Evolutionary conservation across 2,329 filamentous ascomycete species (phyloP).

Genomic region (Ophiostoma sp.): DNA sequence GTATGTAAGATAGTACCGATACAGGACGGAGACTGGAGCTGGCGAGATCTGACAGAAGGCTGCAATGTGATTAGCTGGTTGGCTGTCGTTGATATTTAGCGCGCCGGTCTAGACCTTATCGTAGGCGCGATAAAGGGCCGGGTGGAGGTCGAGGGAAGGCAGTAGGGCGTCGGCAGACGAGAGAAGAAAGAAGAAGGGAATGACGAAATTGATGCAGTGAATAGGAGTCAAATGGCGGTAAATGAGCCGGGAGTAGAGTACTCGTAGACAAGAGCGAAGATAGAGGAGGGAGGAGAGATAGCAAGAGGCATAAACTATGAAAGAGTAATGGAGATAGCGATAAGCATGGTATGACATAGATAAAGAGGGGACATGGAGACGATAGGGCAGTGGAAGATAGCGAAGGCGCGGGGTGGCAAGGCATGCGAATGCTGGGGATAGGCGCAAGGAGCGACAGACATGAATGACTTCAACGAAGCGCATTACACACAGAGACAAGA

Average conservation of each 20-base stretch:
- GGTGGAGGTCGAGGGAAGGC: not conserved
- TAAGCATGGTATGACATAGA: constrained; percentile 10
- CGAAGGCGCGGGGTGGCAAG: constrained; percentile 6
- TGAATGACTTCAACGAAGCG: no score
- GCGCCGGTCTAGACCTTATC: constrained; percentile 14
- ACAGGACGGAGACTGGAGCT: not conserved
- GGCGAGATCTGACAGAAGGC: constrained; percentile 12
- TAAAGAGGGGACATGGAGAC: not conserved
- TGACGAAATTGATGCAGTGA: not conserved
- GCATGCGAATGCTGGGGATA: not conserved
- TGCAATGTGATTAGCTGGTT: constrained; percentile 12
- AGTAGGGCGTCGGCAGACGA: not conserved
- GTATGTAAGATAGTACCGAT: not conserved
- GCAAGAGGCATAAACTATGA: not conserved
- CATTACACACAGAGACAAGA: no score
- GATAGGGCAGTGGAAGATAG: not conserved
- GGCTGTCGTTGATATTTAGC: not conserved
- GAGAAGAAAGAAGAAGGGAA: not conserved
- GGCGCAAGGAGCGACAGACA: no score
- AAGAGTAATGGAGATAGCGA: not conserved
- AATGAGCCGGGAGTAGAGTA: not conserved
- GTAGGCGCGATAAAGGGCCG: constrained; percentile 15
- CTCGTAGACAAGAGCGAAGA: no score
- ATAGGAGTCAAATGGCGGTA: constrained; percentile 5
- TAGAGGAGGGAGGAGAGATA: not conserved